Percentiles rank a stretch among this genome's conserved stretches.
Conservation (phyloP, 768 basidiomycete genomes). For the Leccinum sublutescens region DNA sequence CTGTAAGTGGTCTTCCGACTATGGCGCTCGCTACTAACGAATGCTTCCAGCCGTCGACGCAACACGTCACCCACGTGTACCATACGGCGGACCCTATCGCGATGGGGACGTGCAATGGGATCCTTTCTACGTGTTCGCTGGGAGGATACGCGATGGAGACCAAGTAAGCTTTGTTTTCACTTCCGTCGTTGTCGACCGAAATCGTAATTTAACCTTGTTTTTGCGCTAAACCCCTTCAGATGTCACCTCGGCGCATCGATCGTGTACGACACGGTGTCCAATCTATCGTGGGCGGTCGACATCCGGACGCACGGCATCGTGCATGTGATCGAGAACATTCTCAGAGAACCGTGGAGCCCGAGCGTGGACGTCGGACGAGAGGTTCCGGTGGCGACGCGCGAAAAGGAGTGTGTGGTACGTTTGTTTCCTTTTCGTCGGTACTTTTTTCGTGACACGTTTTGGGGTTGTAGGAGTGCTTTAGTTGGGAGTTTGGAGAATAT, state of each 20-base stretch:
- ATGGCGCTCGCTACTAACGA: background rate
- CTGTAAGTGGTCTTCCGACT: slow-evolving; percentile 47
- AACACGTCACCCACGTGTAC: slow-evolving; percentile 87
- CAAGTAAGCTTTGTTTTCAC: slow-evolving; percentile 38
- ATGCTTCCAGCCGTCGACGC: slow-evolving; percentile 56
- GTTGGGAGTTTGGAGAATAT: slow-evolving; percentile 65
- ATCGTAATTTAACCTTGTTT: background rate
- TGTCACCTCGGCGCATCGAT: slow-evolving; percentile 88
- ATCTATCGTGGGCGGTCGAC: slow-evolving; percentile 82
- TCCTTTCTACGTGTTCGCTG: slow-evolving; percentile 76
- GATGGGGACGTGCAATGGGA: slow-evolving; percentile 83
- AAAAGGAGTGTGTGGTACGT: slow-evolving; percentile 74
- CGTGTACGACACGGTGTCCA: slow-evolving; percentile 88
- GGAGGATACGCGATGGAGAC: slow-evolving; percentile 91
- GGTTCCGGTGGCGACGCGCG: slow-evolving; percentile 51
- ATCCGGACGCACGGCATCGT: slow-evolving; percentile 79
- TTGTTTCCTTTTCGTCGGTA: background rate
- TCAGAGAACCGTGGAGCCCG: slow-evolving; percentile 69
- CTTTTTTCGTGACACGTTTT: background rate
- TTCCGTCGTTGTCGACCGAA: background rate
- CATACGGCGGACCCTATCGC: slow-evolving; percentile 95
- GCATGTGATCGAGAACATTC: slow-evolving; percentile 70
- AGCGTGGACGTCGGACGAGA: slow-evolving; percentile 59
- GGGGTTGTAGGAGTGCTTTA: slow-evolving; percentile 57
- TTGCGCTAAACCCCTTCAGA: slow-evolving; percentile 31